Evolutionary conservation across 2,329 filamentous ascomycete genomes (phyloP), one percentile per base, ranked within the genome.

Genomic region (Cercospora sp.): DNA sequence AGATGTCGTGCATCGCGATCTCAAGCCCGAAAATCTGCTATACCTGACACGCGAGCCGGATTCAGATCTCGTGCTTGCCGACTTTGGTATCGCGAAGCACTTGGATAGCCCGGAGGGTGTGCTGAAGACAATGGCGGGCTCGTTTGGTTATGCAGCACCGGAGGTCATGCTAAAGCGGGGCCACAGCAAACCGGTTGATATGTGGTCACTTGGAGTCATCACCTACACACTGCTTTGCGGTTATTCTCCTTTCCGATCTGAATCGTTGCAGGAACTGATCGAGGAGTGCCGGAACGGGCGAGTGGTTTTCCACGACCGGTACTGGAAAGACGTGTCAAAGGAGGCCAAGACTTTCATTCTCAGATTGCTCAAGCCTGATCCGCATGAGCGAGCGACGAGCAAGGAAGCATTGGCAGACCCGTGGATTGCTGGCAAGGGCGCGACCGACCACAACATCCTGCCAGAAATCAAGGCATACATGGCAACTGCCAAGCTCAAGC

Each of bases 151-250:
- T 77, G 95, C 95, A 21, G 95, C 95, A 1, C 95, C 95, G 8
- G 95, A 99, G 80, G 94, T 99, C 68, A 99, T 99, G 95, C 86
- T 97, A 72, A 97, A 97, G 85, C 90, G 92, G 78, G 95, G 95
- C 21, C 96, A 99, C 79, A 95, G 95, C 79, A 99, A 98, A 82
- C 93, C 95, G 4, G 95, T 98, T 37, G 95, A 99, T 79, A 97
- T 99, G 92, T 99, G 95, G 95, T 98, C 95, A 3, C 87, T 99
- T 82, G 95, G 95, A 70, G 95, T 99, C 77, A 99, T 99, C 77
- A 98, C 95, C 51, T 99, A 99, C 82, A 99, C 95, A 16, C 86
- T 99, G 30, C 91, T 99, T 62, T 99, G 96, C 79, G 95, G 95
- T 74, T 99, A 99, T 84, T 97, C 94, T 55, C 95, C 95, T 21